Evolutionary conservation across 805 yeast species (phyloP), one percentile per base, ranked within the genome.

Genomic region (Diddensiella santjacobensis): DNA sequence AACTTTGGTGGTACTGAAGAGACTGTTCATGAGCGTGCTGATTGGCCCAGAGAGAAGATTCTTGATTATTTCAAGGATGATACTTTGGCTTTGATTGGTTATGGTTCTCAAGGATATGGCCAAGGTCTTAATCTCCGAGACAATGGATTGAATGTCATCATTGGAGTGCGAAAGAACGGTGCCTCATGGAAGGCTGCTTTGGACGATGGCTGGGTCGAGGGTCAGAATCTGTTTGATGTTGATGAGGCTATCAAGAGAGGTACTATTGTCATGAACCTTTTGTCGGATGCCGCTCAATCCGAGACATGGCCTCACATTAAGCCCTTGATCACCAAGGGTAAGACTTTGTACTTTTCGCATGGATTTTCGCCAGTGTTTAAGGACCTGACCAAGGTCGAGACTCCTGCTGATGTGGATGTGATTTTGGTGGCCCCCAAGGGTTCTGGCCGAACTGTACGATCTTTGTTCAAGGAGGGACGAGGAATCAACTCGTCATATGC

Each of bases 71-170:
- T 93, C 89, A 91, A 93, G 82, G 78, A 90, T 74, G 98, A 93
- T 72, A 93, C 99, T 54, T 78, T 93, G 68, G 98, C 99, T 61
- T 76, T 93, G 68, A 90, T 93, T 63, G 99, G 99, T 75, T 93
- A 93, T 83, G 99, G 99, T 70, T 91, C 99, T 60, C 99, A 93
- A 79, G 99, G 99, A 80, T 91, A 93, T 81, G 99, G 99, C 71
- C 99, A 93, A 80, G 98, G 97, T 75, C 83, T 93, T 65, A 93
- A 93, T 89, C 78, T 95, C 78, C 87, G 99, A 78, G 99, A 93
- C 81, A 91, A 93, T 68, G 99, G 99, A 74, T 74, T 93, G 68
- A 91, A 91, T 72, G 99, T 91, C 63, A 87, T 93, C 71, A 79
- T 93, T 62, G 99, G 99, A 83, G 99, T 93, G 66, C 83, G 99